Evolutionary conservation across 345 rosid genomes (phyloP).

Genomic region (Brassica carinata): DNA sequence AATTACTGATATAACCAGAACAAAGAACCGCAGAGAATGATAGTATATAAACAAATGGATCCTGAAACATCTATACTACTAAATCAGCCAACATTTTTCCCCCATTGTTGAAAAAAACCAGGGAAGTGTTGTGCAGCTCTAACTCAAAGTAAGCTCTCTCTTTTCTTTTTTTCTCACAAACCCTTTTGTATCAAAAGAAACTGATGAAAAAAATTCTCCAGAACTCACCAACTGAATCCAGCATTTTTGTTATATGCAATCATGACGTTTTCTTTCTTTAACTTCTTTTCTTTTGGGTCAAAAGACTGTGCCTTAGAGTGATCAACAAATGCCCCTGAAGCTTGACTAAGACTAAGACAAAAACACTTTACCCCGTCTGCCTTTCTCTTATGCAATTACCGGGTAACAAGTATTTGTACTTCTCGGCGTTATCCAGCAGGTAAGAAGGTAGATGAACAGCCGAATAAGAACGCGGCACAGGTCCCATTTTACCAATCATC

Average conservation of each 20-base stretch:
- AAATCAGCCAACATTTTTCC: conserved; percentile 30
- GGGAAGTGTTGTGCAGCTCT: conserved; percentile 32
- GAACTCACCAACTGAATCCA: conserved; percentile 16
- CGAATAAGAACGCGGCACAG: conserved; percentile 73
- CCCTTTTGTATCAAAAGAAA: conserved; percentile 31
- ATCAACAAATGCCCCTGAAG: conserved; percentile 16
- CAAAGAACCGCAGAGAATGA: conserved; percentile 6
- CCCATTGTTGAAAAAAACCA: conserved; percentile 37
- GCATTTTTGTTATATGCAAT: conserved; percentile 22
- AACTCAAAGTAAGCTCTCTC: conserved; percentile 24
- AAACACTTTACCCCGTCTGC: conserved; percentile 41
- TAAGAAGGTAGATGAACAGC: conserved; percentile 80
- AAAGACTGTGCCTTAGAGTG: not conserved
- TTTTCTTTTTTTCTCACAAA: not conserved
- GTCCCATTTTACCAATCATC: conserved; percentile 86
- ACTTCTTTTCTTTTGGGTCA: not conserved
- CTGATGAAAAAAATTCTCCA: conserved; percentile 5
- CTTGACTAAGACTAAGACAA: conserved; percentile 27
- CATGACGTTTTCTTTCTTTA: conserved; percentile 2
- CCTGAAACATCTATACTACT: conserved; percentile 28
- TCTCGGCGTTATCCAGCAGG: conserved; percentile 65
- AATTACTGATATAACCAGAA: conserved; percentile 28
- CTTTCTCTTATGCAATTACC: conserved; percentile 79
- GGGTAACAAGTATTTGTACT: conserved; percentile 73
- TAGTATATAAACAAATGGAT: conserved; percentile 22